Percentiles rank a stretch among this genome's conserved stretches.
Evolutionary conservation across 768 basidiomycete genomes (phyloP).

Genomic region (Pleurotus tuoliensis): DNA sequence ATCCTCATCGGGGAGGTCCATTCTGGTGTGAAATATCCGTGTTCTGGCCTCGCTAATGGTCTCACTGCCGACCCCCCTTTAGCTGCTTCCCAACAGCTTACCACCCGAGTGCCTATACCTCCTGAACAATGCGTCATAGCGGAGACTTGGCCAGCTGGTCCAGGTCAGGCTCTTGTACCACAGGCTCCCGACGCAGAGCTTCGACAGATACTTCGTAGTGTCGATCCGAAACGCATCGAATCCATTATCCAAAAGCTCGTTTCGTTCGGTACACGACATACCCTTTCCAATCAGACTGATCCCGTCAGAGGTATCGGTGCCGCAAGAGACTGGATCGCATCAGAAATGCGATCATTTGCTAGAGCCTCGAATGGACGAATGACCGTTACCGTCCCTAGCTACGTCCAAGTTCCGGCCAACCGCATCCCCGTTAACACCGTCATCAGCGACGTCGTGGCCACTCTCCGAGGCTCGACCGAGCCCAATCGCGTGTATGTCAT

Average conservation of each 20-base stretch:
- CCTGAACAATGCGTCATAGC: conserved; percentile 10
- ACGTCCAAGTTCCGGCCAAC: conserved; percentile 33
- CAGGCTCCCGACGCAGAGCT: conserved; percentile 44
- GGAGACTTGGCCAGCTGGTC: conserved; percentile 48
- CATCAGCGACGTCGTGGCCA: conserved; percentile 50
- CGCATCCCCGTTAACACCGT: conserved; percentile 38
- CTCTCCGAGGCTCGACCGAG: conserved; percentile 42
- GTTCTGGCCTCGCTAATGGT: neutral
- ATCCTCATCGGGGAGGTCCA: neutral
- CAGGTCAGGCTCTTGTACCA: conserved; percentile 35
- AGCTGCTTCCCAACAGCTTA: neutral
- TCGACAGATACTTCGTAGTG: conserved; percentile 37
- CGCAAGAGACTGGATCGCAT: conserved; percentile 51
- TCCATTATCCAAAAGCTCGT: conserved; percentile 48
- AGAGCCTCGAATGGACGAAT: conserved; percentile 36
- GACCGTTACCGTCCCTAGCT: conserved; percentile 43
- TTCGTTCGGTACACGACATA: conserved; percentile 54
- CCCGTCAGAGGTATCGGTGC: conserved; percentile 53
- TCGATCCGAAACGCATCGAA: conserved; percentile 41
- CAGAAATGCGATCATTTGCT: conserved; percentile 38
- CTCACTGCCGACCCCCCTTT: neutral
- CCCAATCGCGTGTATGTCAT: conserved; percentile 50
- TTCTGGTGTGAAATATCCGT: neutral
- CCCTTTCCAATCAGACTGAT: conserved; percentile 49
- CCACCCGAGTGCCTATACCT: conserved; percentile 4